Evolutionary conservation across 2,329 filamentous ascomycete genomes (phyloP), one percentile per base, ranked within the genome.

Genomic region (Monilinia laxa): DNA sequence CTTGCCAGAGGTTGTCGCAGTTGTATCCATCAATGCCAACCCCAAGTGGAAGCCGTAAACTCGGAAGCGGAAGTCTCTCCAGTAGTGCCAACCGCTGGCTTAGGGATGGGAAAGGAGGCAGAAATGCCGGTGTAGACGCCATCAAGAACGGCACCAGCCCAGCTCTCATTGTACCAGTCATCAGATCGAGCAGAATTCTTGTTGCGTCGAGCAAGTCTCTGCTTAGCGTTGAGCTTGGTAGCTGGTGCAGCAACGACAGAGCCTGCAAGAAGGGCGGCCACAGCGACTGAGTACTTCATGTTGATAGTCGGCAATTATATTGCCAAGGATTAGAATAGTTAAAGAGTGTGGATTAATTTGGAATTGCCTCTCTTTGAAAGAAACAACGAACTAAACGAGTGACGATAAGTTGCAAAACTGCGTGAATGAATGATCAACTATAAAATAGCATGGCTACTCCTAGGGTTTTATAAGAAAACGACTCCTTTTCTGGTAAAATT

Each of bases 1-100:
- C 82, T 73, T 86, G 84, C 10, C 86, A 76, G 64, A 86, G 81
- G 3, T 76, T 77, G 49, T 72, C 74, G 74, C 83, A 86, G 2
- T 82, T 84, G 42, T 86, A 82, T n/a, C 85, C 85, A 69, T 87
- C 85, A 67, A 87, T 86, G n/a, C 85, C 85, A 7, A 87, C 83
- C 83, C 85, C 84, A 87, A 23, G 82, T 83, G 6, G 80, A 76
- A n/a, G 77, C 77, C 2, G 12, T 38, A 25, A 62, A 62, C 0
- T 25, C 14, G 14, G 58, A 51, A 28, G 77, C 75, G 69, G 78
- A 76, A 0, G 70, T 73, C 6, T 67, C 72, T 20, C 64, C 67
- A 14, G 62, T 67, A 12, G 58, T 62, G 2, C 58, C 58, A 31
- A 62, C 10, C 28, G 31, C 45, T 25, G 58, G 45, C 18, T 52